Percentiles rank a stretch among this genome's conserved stretches.
phyloP scores from a whole-genome alignment of 495 filamentous ascomycete species.

The Penicillium angulare region DNA sequence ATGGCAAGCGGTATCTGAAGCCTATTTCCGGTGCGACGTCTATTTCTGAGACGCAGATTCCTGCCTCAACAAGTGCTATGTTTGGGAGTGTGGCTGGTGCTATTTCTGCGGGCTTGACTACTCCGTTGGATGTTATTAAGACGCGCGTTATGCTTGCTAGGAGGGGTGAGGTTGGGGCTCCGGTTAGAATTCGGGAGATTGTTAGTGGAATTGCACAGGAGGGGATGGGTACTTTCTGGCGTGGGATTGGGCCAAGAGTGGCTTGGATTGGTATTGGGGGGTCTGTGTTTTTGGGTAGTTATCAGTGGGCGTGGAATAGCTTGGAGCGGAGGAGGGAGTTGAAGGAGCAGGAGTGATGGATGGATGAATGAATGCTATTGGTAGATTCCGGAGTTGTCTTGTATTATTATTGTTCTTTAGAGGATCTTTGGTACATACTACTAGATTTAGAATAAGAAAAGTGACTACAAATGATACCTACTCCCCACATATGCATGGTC shows the following conservation, averaged over 20 bases:
- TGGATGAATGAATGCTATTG: neutral
- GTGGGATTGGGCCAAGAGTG: slow-evolving; percentile 82
- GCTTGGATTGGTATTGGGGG: slow-evolving; percentile 94
- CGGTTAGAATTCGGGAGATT: slow-evolving; percentile 56
- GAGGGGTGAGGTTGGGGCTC: slow-evolving; percentile 37
- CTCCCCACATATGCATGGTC: too few relatives aligned
- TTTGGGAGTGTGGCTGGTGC: slow-evolving; percentile 84
- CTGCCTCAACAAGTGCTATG: slow-evolving; percentile 75
- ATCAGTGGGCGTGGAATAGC: slow-evolving; percentile 83
- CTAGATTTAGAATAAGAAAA: neutral
- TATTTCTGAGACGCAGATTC: slow-evolving; percentile 41
- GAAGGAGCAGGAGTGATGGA: slow-evolving; percentile 12
- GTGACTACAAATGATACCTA: too few relatives aligned
- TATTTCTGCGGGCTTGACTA: slow-evolving; percentile 84
- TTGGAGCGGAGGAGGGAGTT: slow-evolving; percentile 44
- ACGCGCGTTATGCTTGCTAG: slow-evolving; percentile 89
- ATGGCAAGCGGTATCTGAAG: slow-evolving; percentile 35
- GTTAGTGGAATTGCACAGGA: slow-evolving; percentile 65
- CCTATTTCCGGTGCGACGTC: slow-evolving; percentile 3
- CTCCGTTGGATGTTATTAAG: slow-evolving; percentile 94
- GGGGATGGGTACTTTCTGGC: slow-evolving; percentile 78
- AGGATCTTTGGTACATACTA: neutral
- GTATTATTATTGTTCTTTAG: slow-evolving; percentile 6
- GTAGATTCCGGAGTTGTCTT: neutral
- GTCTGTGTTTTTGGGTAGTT: slow-evolving; percentile 92